phyloP scores from a whole-genome alignment of 495 filamentous ascomycete genomes.

The Parathielavia appendiculata region DNA sequence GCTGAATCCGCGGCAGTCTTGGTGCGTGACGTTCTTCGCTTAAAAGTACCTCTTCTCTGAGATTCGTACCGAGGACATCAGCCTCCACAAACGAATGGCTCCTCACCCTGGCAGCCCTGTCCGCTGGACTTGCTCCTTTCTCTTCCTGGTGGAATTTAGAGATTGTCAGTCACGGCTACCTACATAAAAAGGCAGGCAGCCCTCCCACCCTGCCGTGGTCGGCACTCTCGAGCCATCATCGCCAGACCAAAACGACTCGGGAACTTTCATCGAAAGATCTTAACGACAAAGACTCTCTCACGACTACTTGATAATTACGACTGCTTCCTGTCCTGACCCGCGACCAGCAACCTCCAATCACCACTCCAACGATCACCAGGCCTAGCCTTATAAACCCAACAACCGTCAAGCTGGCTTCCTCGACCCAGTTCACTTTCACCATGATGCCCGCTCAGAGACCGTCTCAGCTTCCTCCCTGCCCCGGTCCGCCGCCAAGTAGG shows the following conservation, averaged over 20 bases:
- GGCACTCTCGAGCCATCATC: conserved; percentile 24
- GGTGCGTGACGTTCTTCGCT: background rate
- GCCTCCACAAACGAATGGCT: conserved; percentile 22
- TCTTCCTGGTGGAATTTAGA: conserved; percentile 29
- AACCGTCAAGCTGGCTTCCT: conserved; percentile 20
- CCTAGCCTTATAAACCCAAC: conserved; percentile 20
- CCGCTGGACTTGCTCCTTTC: conserved; percentile 26
- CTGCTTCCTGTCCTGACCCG: background rate
- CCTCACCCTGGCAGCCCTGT: conserved; percentile 31
- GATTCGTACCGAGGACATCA: conserved; percentile 23
- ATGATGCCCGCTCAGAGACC: conserved; percentile 65
- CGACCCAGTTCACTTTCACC: conserved; percentile 24
- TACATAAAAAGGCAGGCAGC: conserved; percentile 44
- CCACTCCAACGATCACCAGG: conserved; percentile 5
- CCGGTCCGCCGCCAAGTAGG: conserved; percentile 75
- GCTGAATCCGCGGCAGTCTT: conserved; percentile 9
- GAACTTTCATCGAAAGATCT: too few species aligned
- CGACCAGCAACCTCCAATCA: conserved; percentile 5
- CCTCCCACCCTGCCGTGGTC: conserved; percentile 26
- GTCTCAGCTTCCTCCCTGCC: conserved; percentile 74
- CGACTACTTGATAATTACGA: conserved; percentile 4
- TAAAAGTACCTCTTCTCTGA: conserved; percentile 17
- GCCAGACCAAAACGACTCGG: too few species aligned
- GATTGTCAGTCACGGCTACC: conserved; percentile 27
- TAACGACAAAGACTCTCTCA: too few species aligned